These are phyloP conservation scores for Dothideomycetes sp. DNA, from an alignment of 2,329 filamentous ascomycete genomes.

Conservation along the genomic window DNA sequence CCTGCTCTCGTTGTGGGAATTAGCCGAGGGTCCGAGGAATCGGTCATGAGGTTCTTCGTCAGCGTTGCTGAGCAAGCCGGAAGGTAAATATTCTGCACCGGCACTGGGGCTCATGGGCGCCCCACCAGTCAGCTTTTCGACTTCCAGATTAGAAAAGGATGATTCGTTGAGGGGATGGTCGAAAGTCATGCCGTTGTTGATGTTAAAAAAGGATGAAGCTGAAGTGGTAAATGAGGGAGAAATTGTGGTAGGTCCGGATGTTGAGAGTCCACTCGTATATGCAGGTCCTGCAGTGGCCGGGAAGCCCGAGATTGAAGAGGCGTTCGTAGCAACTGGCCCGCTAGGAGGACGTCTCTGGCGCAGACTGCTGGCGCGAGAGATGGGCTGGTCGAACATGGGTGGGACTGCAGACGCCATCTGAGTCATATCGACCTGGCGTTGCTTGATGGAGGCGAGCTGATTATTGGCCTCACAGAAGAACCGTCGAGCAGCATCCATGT, in stretches of 20 bases:
- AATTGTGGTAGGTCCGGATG: slow-evolving; percentile 32
- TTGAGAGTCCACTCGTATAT: slow-evolving; percentile 32
- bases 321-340: slow-evolving; percentile 21
- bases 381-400: slow-evolving; percentile 17
- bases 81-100: slow-evolving; percentile 58
- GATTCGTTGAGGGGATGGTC: slow-evolving; percentile 31
- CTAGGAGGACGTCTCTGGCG: slow-evolving; percentile 30
- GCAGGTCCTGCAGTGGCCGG: slow-evolving; percentile 31
- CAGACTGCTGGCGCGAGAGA: slow-evolving; percentile 15
- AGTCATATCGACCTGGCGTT: slow-evolving; percentile 31
- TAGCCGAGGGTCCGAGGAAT: slow-evolving; percentile 9
- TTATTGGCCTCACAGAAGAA: slow-evolving; percentile 45
- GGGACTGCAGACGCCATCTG: slow-evolving; percentile 28
- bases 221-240: slow-evolving; percentile 46
- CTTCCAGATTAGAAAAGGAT: slow-evolving; percentile 51
- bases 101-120: slow-evolving; percentile 72
- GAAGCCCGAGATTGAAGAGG: slow-evolving; percentile 31
- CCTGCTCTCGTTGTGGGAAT: slow-evolving; percentile 12
- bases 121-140: slow-evolving; percentile 51
- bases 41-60: slow-evolving; percentile 19
- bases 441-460: slow-evolving; percentile 33
- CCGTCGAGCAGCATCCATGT: slow-evolving; percentile 25
- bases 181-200: slow-evolving; percentile 54
- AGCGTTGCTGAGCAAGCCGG: slow-evolving; percentile 42
- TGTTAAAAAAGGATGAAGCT: slow-evolving; percentile 44